phyloP scores from a whole-genome alignment of 768 basidiomycete genomes.

The Boletus bicolor region DNA sequence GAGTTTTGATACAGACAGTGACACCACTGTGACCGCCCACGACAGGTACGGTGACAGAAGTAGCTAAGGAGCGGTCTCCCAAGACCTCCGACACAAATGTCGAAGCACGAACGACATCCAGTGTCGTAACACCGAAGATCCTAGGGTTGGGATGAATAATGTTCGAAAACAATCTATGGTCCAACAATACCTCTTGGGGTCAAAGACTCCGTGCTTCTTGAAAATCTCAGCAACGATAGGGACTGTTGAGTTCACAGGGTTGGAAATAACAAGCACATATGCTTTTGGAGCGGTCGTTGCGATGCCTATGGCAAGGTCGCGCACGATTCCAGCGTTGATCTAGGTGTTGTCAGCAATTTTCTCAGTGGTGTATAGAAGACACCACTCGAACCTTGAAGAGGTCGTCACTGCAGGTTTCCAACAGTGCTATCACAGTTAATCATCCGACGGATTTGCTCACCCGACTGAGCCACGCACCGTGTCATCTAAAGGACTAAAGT shows the following conservation, averaged over 20 bases:
- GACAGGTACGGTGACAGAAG: conserved; percentile 76
- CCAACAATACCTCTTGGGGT: conserved; percentile 75
- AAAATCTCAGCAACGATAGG: conserved; percentile 94
- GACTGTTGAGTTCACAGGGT: conserved; percentile 99
- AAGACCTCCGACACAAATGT: conserved; percentile 87
- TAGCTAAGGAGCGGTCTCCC: conserved; percentile 57
- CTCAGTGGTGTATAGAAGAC: neutral
- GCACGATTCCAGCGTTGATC: conserved; percentile 98
- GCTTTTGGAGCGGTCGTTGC: conserved; percentile 85
- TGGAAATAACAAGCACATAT: conserved; percentile 93
- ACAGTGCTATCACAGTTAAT: conserved; percentile 7
- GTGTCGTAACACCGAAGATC: conserved; percentile 95
- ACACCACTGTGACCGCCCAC: conserved; percentile 94
- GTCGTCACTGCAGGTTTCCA: conserved; percentile 63
- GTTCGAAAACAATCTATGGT: neutral
- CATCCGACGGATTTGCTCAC: neutral
- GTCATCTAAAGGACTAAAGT: conserved; percentile 41
- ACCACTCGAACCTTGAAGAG: conserved; percentile 75
- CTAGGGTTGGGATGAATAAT: conserved; percentile 39
- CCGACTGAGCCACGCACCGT: conserved; percentile 34
- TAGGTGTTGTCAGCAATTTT: conserved; percentile 30
- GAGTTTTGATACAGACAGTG: conserved; percentile 49
- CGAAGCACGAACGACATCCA: conserved; percentile 97
- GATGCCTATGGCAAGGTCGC: conserved; percentile 87
- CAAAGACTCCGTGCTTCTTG: conserved; percentile 88